Evolutionary conservation across 1,284 basidiomycete species (phyloP).

Genomic region (Amylostereum areolatum): DNA sequence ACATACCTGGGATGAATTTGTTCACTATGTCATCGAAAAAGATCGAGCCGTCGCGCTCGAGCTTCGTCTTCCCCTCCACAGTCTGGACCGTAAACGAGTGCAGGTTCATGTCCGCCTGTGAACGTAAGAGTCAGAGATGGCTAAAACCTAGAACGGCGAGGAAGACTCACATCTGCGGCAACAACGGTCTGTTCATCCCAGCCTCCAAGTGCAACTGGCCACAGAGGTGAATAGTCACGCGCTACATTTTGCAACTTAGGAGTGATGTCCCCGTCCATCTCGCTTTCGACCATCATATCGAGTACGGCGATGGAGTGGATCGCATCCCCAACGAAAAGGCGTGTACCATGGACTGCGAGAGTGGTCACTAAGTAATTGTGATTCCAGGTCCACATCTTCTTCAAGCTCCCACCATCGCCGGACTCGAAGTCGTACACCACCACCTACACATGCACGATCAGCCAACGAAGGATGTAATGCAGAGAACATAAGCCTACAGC

Average conservation of each 20-base stretch:
- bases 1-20: conserved; percentile 59
- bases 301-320: conserved; percentile 79
- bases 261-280: conserved; percentile 13
- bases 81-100: conserved; percentile 58
- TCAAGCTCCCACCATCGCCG: conserved; percentile 28
- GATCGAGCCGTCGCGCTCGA: conserved; percentile 62
- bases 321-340: conserved; percentile 69
- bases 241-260: conserved; percentile 53
- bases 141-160: not conserved
- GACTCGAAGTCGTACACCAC: conserved; percentile 33
- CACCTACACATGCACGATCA: conserved; percentile 32
- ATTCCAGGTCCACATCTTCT: conserved; percentile 57
- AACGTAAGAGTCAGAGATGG: not conserved
- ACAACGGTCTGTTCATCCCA: conserved; percentile 55
- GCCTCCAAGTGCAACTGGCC: conserved; percentile 58
- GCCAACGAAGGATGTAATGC: not conserved
- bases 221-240: conserved; percentile 74
- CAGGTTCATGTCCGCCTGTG: conserved; percentile 71
- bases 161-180: conserved; percentile 65
- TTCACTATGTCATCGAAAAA: conserved; percentile 68
- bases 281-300: conserved; percentile 27
- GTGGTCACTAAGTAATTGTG: conserved; percentile 78
- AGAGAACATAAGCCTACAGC: conserved; percentile 42
- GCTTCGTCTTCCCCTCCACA: conserved; percentile 28
- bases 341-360: conserved; percentile 45